Evolutionary conservation across 1,284 basidiomycete species (phyloP).

Genomic region (Vanrija sp.): DNA sequence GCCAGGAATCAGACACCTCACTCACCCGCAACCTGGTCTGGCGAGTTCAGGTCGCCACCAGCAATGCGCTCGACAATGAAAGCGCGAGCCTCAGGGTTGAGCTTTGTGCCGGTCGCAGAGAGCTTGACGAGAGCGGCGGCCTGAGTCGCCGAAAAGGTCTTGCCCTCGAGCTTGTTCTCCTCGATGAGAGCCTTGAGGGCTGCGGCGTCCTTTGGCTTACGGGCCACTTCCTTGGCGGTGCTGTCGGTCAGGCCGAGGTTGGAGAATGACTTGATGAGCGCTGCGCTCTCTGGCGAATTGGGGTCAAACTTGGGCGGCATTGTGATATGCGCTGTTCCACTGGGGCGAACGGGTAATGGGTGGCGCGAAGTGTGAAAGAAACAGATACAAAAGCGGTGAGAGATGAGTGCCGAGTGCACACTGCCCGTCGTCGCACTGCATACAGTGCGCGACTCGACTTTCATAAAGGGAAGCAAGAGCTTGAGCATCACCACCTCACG

Average conservation of each 20-base stretch:
- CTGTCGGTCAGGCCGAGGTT: conserved; percentile 72
- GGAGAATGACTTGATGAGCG: conserved; percentile 66
- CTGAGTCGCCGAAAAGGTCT: conserved; percentile 70
- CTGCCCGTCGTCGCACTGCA: too few species aligned
- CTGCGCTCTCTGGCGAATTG: conserved; percentile 50
- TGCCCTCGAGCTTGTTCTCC: conserved; percentile 55
- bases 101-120: conserved; percentile 63
- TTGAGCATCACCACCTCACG: too few species aligned
- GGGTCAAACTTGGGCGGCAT: conserved; percentile 57
- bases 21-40: conserved; percentile 83
- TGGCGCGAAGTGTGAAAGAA: background rate
- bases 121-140: conserved; percentile 69
- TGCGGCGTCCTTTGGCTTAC: conserved; percentile 69
- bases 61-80: conserved; percentile 69
- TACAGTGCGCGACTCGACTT: too few species aligned
- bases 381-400: background rate
- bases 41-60: conserved; percentile 68
- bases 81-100: conserved; percentile 58
- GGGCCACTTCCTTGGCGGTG: conserved; percentile 78
- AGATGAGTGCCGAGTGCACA: too few species aligned
- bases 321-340: background rate
- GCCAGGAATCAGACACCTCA: conserved; percentile 8
- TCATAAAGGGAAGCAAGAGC: too few species aligned
- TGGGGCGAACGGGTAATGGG: background rate
- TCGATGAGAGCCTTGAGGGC: conserved; percentile 70